Evolutionary conservation across 228 moss, liverwort and hornwort genomes (phyloP).

Genomic region (Sphagnum magellanicum): DNA sequence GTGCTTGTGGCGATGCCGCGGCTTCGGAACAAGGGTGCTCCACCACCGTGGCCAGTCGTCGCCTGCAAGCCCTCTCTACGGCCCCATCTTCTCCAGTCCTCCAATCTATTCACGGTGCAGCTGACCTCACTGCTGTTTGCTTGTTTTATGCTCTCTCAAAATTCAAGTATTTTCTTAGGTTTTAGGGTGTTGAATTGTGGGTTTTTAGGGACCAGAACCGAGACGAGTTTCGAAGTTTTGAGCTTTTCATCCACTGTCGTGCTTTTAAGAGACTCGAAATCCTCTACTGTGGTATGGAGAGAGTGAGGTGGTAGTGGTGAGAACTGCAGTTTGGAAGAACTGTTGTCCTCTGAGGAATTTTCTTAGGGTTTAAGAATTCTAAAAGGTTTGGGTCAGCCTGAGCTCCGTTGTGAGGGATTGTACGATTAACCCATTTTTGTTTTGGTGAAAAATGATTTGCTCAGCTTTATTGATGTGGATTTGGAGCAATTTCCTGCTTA

Average conservation of each 20-base stretch:
- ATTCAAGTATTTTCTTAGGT: background rate
- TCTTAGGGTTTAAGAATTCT: too few relatives aligned
- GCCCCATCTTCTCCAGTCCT: constrained; percentile 24
- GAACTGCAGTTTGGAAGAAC: too few relatives aligned
- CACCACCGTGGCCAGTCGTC: constrained; percentile 25
- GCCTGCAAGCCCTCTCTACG: constrained; percentile 16
- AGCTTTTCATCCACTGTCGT: background rate
- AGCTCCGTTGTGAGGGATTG: background rate
- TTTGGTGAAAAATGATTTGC: background rate
- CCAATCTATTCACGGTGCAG: constrained; percentile 25
- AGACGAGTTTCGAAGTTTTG: background rate
- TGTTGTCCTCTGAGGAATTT: too few relatives aligned
- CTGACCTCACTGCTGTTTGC: too few relatives aligned
- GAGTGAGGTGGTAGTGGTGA: too few relatives aligned
- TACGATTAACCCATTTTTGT: too few relatives aligned
- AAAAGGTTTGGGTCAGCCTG: background rate
- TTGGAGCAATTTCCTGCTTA: background rate
- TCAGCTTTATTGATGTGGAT: background rate
- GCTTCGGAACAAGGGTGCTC: too few relatives aligned
- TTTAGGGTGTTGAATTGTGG: background rate
- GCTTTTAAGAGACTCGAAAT: background rate
- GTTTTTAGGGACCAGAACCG: background rate
- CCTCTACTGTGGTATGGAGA: background rate
- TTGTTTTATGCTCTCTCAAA: too few relatives aligned
- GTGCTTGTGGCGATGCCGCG: too few relatives aligned